These are phyloP conservation scores for Ceratonia siliqua DNA, from an alignment of 306 rosid species.

Conservation along the genomic window DNA sequence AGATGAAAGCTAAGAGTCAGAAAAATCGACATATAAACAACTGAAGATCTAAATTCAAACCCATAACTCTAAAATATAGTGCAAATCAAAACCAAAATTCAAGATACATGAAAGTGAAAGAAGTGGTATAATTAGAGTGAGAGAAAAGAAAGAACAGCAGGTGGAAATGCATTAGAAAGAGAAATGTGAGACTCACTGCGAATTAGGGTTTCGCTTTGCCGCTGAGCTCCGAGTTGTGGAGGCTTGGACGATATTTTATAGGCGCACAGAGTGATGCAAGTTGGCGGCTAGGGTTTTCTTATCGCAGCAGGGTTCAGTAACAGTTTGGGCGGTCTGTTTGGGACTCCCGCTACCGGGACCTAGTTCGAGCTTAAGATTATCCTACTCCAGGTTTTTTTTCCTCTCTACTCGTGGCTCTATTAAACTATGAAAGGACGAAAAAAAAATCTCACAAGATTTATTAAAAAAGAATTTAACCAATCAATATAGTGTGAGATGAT, in stretches of 20 bases:
- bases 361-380: neutral
- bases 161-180: accelerated
- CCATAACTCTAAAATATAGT: neutral
- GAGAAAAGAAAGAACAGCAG: neutral
- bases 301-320: neutral
- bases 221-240: neutral
- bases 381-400: neutral
- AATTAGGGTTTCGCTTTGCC: neutral
- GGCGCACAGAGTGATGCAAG: neutral
- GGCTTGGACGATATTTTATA: neutral
- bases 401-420: too few relatives aligned
- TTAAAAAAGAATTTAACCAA: too few relatives aligned
- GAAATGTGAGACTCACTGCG: neutral
- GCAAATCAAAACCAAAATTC: neutral
- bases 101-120: neutral
- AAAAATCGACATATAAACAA: neutral
- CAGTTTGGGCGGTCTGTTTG: neutral
- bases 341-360: neutral
- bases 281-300: conserved; percentile 15
- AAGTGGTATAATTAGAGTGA: too few relatives aligned
- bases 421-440: too few relatives aligned
- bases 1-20: neutral
- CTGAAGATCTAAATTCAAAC: neutral
- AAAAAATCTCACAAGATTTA: too few relatives aligned
- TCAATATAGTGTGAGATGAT: too few relatives aligned